Conservation (phyloP, 768 basidiomycete genomes). For the Lepiota brunneoincarnata region DNA sequence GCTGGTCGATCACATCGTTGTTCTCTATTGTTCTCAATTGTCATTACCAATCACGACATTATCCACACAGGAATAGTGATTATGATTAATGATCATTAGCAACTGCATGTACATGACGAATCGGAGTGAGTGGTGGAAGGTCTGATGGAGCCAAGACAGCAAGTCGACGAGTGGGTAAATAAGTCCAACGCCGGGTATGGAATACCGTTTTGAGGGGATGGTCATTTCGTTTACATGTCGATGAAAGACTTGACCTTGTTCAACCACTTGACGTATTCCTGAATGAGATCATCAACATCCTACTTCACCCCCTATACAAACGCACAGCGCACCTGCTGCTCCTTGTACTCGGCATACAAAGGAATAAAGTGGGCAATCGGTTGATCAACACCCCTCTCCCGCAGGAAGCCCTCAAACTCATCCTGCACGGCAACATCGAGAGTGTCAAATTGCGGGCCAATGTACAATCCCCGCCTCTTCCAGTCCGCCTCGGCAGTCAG, state of each 20-base stretch:
- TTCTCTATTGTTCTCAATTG: no score
- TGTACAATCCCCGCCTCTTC: constrained; percentile 88
- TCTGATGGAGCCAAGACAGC: neutral
- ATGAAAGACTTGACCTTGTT: constrained; percentile 79
- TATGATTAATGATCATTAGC: no score
- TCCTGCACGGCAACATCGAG: constrained; percentile 87
- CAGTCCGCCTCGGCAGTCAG: constrained; percentile 89
- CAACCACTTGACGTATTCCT: constrained; percentile 95
- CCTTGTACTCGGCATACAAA: constrained; percentile 86
- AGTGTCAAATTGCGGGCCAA: constrained; percentile 93
- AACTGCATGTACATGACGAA: no score
- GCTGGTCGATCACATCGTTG: no score
- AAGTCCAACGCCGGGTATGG: neutral
- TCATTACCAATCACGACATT: no score
- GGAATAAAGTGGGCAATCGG: constrained; percentile 82
- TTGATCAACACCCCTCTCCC: constrained; percentile 88
- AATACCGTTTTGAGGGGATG: neutral
- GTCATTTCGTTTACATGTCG: constrained; percentile 42
- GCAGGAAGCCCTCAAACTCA: constrained; percentile 86
- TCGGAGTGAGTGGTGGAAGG: neutral
- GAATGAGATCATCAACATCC: constrained; percentile 11
- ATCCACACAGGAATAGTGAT: no score
- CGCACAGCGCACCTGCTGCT: constrained; percentile 71
- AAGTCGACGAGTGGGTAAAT: neutral
- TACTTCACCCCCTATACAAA: constrained; percentile 3